Conservation (phyloP, 768 basidiomycete genomes). For the Calocybe indica region DNA sequence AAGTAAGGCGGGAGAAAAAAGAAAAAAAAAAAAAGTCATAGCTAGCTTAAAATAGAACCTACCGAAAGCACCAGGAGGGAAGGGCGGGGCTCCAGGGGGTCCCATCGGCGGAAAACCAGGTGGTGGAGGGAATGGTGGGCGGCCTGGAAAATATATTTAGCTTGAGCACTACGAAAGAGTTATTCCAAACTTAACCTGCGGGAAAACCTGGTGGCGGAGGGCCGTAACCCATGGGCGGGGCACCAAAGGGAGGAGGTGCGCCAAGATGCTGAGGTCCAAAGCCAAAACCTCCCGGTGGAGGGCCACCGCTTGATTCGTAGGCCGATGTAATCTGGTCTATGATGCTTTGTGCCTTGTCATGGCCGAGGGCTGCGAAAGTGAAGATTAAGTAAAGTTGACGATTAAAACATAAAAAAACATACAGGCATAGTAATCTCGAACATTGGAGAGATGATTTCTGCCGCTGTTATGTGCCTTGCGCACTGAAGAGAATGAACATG, state of each 20-base stretch:
- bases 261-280: constrained; percentile 79
- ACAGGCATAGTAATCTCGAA: constrained; percentile 97
- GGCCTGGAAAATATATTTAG: constrained; percentile 29
- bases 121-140: constrained; percentile 70
- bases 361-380: constrained; percentile 58
- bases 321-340: constrained; percentile 97
- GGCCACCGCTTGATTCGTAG: constrained; percentile 82
- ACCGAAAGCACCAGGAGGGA: constrained; percentile 42
- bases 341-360: constrained; percentile 96
- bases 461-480: constrained; percentile 98
- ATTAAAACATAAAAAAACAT: constrained; percentile 15
- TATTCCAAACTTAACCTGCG: constrained; percentile 29
- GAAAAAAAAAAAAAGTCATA: too few species aligned
- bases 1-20: background rate
- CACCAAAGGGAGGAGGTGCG: constrained; percentile 41
- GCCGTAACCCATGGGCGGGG: constrained; percentile 44
- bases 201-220: constrained; percentile 47
- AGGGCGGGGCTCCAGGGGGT: constrained; percentile 54
- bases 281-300: constrained; percentile 83
- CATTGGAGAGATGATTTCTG: constrained; percentile 93
- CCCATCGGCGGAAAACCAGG: constrained; percentile 49
- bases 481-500: constrained; percentile 33
- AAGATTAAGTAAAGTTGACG: constrained; percentile 6
- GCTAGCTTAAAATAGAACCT: too few species aligned
- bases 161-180: background rate